Percentiles rank a stretch among this genome's conserved stretches.
Evolutionary conservation across 495 filamentous ascomycete species (phyloP).

Genomic region (Neurospora sp.): DNA sequence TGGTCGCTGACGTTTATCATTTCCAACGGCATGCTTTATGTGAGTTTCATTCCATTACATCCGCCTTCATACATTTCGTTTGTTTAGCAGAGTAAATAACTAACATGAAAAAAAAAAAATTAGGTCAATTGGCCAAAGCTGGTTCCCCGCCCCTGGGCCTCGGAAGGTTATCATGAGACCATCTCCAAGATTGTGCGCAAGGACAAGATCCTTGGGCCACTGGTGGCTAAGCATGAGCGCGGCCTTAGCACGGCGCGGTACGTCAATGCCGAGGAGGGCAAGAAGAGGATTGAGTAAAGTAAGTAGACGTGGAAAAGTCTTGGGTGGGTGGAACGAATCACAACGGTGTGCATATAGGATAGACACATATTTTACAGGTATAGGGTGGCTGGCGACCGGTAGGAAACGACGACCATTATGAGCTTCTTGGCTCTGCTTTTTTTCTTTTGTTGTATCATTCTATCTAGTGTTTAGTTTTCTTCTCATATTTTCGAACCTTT

Average conservation of each 20-base stretch:
- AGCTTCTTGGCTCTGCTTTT: neutral
- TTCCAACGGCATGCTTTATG: slow-evolving; percentile 81
- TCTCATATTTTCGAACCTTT: neutral
- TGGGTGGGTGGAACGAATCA: neutral
- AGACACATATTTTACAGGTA: neutral
- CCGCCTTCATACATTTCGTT: neutral
- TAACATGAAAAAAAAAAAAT: slow-evolving; percentile 3
- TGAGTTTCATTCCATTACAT: slow-evolving; percentile 38
- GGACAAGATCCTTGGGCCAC: slow-evolving; percentile 63
- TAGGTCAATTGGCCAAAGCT: slow-evolving; percentile 98
- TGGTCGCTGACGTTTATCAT: slow-evolving; percentile 68
- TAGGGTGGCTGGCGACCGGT: neutral
- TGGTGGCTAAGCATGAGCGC: slow-evolving; percentile 63
- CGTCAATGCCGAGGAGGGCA: slow-evolving; percentile 82
- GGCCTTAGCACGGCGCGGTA: slow-evolving; percentile 69
- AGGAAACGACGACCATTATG: neutral
- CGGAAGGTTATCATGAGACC: slow-evolving; percentile 83
- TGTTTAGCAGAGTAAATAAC: neutral
- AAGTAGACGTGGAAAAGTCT: neutral
- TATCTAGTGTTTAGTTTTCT: neutral
- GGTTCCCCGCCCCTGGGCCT: slow-evolving; percentile 71
- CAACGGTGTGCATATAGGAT: neutral
- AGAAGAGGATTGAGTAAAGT: slow-evolving; percentile 80
- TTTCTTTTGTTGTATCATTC: neutral
- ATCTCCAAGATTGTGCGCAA: slow-evolving; percentile 57